phyloP scores from a whole-genome alignment of 2,329 filamentous ascomycete species.

The Ophiocordyceps australis region DNA sequence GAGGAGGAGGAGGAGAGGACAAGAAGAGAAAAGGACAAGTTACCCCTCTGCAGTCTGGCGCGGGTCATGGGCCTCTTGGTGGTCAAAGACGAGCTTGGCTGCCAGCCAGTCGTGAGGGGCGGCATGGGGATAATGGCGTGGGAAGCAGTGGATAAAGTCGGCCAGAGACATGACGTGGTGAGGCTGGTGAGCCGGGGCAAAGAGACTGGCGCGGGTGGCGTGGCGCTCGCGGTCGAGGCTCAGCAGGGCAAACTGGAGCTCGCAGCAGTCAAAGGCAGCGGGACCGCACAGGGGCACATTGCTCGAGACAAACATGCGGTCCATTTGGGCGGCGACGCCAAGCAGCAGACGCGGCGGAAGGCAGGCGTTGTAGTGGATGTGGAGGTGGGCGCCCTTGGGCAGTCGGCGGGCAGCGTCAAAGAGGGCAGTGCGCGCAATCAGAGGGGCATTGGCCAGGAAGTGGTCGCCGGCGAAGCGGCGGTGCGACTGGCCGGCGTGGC shows the following conservation, averaged over 20 bases:
- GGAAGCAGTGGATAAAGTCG: constrained; percentile 20
- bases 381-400: constrained; percentile 57
- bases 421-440: constrained; percentile 37
- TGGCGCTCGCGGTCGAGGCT: constrained; percentile 13
- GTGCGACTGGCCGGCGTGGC: constrained; percentile 24
- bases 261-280: constrained; percentile 28
- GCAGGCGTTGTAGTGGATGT: constrained; percentile 67
- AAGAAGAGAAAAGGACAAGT: no score
- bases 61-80: constrained; percentile 37
- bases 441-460: constrained; percentile 34
- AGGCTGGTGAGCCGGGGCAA: constrained; percentile 26
- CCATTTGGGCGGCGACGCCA: constrained; percentile 30
- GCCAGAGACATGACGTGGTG: constrained; percentile 23
- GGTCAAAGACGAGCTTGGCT: constrained; percentile 42
- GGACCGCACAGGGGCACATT: constrained; percentile 22
- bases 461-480: constrained; percentile 31
- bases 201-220: constrained; percentile 26
- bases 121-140: constrained; percentile 6
- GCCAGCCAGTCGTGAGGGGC: constrained; percentile 32
- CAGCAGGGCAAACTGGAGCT: constrained; percentile 43
- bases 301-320: constrained; percentile 54
- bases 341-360: constrained; percentile 42
- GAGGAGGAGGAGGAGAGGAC: background rate
- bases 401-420: constrained; percentile 36
- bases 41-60: constrained; percentile 35